phyloP scores from a whole-genome alignment of 2,329 filamentous ascomycete species.

The Pyrenophora graminea region DNA sequence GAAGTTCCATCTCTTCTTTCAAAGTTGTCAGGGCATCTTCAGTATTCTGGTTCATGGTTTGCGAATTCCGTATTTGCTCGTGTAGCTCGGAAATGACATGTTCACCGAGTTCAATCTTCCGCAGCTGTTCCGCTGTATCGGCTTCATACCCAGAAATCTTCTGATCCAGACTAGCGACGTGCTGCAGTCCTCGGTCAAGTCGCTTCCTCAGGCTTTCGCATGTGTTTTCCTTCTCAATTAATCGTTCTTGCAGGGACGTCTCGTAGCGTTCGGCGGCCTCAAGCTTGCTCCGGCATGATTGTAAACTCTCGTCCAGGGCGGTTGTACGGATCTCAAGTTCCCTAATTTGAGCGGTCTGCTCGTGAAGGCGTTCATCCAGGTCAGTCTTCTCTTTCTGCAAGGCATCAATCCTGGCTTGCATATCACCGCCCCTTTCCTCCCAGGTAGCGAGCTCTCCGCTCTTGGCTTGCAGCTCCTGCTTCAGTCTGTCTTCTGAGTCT shows the following conservation, averaged over 20 bases:
- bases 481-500: slow-evolving; percentile 26
- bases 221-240: slow-evolving; percentile 27
- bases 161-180: slow-evolving; percentile 23
- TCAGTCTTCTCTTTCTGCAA: slow-evolving; percentile 31
- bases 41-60: slow-evolving; percentile 23
- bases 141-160: slow-evolving; percentile 28
- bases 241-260: slow-evolving; percentile 23
- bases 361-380: slow-evolving; percentile 27
- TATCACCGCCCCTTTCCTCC: slow-evolving; percentile 20
- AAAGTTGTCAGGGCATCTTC: slow-evolving; percentile 30
- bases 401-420: slow-evolving; percentile 24
- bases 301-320: slow-evolving; percentile 29
- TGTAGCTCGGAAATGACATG: slow-evolving; percentile 30
- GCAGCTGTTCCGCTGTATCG: slow-evolving; percentile 29
- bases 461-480: slow-evolving; percentile 31
- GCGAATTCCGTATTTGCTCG: slow-evolving; percentile 28
- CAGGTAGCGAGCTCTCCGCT: slow-evolving; percentile 33
- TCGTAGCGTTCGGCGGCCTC: slow-evolving; percentile 28
- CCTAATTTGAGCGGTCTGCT: slow-evolving; percentile 20
- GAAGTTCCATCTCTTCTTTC: slow-evolving; percentile 19
- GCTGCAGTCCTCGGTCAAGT: slow-evolving; percentile 32
- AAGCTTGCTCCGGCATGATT: slow-evolving; percentile 24
- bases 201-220: slow-evolving; percentile 20
- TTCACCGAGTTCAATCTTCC: slow-evolving; percentile 28
- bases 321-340: slow-evolving; percentile 29